These are phyloP conservation scores for Bretschneidera sinensis DNA, from an alignment of 345 rosid species.

Conservation along the genomic window DNA sequence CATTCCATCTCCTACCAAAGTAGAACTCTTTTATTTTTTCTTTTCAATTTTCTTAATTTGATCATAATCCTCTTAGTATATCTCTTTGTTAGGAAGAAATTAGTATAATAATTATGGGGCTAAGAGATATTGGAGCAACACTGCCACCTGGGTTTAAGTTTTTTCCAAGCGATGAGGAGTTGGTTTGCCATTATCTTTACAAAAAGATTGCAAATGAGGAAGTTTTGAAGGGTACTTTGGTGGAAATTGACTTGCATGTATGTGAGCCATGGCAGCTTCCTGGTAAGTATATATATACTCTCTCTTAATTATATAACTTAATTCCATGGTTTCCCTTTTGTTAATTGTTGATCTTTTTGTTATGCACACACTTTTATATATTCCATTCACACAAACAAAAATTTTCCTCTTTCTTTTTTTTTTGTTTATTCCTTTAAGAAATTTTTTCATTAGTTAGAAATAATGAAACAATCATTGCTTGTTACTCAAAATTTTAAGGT, in stretches of 20 bases:
- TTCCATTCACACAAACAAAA: not conserved
- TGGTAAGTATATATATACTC: constrained; percentile 36
- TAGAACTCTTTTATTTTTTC: too few species aligned
- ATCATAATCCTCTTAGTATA: not conserved
- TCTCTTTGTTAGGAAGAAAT: too few species aligned
- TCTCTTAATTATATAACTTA: not conserved
- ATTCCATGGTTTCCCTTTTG: not conserved
- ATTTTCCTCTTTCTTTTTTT: not conserved
- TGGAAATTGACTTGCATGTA: constrained; percentile 87
- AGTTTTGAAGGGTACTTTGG: constrained; percentile 61
- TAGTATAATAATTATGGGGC: constrained; percentile 49
- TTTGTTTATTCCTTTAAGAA: too few species aligned
- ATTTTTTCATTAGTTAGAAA: too few species aligned
- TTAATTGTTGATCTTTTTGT: too few species aligned
- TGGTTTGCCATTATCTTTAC: constrained; percentile 91
- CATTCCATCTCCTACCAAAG: constrained; percentile 21
- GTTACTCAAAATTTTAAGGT: too few species aligned
- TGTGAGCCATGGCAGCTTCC: constrained; percentile 99
- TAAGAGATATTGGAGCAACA: constrained; percentile 88
- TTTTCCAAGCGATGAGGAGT: constrained; percentile 93
- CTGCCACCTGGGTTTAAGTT: constrained; percentile 98
- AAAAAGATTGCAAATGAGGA: constrained; percentile 72
- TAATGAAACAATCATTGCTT: not conserved
- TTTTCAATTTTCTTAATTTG: not conserved
- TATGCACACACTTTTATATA: too few species aligned